Conservation (phyloP, 345 rosid species). For the Xanthoceras sorbifolium region DNA sequence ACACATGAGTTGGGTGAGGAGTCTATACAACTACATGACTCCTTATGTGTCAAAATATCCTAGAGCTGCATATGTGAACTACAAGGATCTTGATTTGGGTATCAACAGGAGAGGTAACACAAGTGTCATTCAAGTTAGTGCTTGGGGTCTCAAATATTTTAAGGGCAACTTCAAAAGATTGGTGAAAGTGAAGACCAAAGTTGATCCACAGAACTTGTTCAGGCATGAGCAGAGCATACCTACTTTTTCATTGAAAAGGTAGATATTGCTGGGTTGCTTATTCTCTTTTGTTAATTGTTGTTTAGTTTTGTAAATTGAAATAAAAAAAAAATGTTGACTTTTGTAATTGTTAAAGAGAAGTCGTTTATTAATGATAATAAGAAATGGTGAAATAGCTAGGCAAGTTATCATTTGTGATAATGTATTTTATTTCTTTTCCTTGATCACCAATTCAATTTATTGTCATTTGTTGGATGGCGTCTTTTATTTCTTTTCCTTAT, state of each 20-base stretch:
- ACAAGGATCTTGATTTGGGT: constrained; percentile 68
- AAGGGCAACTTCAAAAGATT: constrained; percentile 50
- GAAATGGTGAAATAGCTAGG: too few species aligned
- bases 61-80: constrained; percentile 56
- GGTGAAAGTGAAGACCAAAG: constrained; percentile 44
- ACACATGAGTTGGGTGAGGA: constrained; percentile 41
- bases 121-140: constrained; percentile 34
- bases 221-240: constrained; percentile 69
- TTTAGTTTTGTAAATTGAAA: too few species aligned
- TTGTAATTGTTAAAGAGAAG: too few species aligned
- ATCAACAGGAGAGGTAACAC: constrained; percentile 28
- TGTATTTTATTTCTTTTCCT: too few species aligned
- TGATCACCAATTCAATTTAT: too few species aligned
- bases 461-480: too few species aligned
- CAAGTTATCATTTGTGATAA: too few species aligned
- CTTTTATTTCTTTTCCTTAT: too few species aligned
- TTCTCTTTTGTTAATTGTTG: too few species aligned
- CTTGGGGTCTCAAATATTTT: constrained; percentile 54
- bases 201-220: constrained; percentile 58
- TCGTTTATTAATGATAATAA: too few species aligned
- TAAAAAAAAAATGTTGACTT: too few species aligned
- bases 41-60: constrained; percentile 60
- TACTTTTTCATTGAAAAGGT: not conserved
- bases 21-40: constrained; percentile 44
- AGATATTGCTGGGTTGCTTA: too few species aligned